Evolutionary conservation across 176 grass and related monocot species (phyloP).

Genomic region (Thinopyrum elongatum): DNA sequence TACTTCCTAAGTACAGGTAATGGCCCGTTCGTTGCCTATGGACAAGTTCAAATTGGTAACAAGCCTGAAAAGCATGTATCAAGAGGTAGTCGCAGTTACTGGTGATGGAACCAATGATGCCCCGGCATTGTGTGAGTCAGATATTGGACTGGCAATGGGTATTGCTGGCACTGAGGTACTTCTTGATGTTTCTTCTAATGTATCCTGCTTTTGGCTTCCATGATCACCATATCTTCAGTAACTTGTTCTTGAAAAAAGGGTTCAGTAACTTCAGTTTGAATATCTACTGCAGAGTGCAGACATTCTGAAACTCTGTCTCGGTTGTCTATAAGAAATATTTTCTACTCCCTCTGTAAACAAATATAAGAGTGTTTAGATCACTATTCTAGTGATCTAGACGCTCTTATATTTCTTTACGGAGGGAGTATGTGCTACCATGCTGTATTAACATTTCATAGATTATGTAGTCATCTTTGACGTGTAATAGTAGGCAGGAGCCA

Average conservation of each 20-base stretch:
- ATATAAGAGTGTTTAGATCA: too few relatives aligned
- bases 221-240: background rate
- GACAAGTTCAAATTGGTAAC: conserved; percentile 92
- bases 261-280: background rate
- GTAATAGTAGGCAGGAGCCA: background rate
- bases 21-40: conserved; percentile 81
- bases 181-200: background rate
- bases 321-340: background rate
- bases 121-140: conserved; percentile 77
- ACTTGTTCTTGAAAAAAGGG: background rate
- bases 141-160: conserved; percentile 94
- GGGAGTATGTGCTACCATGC: background rate
- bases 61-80: conserved; percentile 59
- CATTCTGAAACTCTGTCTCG: background rate
- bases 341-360: too few relatives aligned
- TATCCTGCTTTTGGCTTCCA: background rate
- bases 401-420: too few relatives aligned
- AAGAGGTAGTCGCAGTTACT: conserved; percentile 91
- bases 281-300: background rate
- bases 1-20: conserved; percentile 50
- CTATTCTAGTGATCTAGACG: too few relatives aligned
- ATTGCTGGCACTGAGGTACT: conserved; percentile 90
- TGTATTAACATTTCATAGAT: background rate
- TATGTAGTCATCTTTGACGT: background rate
- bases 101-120: conserved; percentile 99